Evolutionary conservation across 148 eudicot genomes (phyloP), one percentile per base, ranked within the genome.

Genomic region (Salicornia ramosissima): DNA sequence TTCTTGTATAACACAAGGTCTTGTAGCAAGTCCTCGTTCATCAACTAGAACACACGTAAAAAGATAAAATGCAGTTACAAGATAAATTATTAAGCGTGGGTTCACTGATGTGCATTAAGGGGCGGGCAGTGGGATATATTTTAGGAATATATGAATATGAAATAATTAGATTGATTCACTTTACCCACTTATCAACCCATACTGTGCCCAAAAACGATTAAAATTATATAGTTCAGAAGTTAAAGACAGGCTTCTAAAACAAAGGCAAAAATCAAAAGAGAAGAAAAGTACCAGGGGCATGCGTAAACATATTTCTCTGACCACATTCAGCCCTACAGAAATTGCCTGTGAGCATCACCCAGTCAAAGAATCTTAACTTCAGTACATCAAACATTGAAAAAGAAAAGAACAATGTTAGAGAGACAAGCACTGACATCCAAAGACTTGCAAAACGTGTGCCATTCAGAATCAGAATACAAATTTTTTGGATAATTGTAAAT

Each of bases 1-100:
- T 89, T 94, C 80, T 78, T 88, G 73, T 94, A 94, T 46, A 87
- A 59, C 63, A 88, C 99, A 74, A 94, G 99, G 71, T 94, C 99
- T 87, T 94, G 99, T 77, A 94, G 88, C 87, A 94, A 83, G 58
- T 88, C 96, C 77, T 94, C 99, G 40, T 88, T 94, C 99, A 94
- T 94, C 84, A 94, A 77, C 99, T 94, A 79, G 31, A 62, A 56
- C 31, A 69, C 56, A 75, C 62, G 62, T 42, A 47, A 11, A 60
- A 78, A 66, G 26, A n/a, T 34, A 56, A 65, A 10, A 31, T 51
- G 5, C 15, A 18, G 57, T 21, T 54, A 9, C 11, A 43, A 26
- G 68, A 68, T 62, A n/a, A n/a, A n/a, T n/a, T n/a, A n/a, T n/a
- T n/a, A n/a, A n/a, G n/a, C 18, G 39, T 40, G 26, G 7, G 50